These are phyloP conservation scores for Stylosanthes scabra DNA, from an alignment of 331 rosid genomes.

Conservation along the genomic window DNA sequence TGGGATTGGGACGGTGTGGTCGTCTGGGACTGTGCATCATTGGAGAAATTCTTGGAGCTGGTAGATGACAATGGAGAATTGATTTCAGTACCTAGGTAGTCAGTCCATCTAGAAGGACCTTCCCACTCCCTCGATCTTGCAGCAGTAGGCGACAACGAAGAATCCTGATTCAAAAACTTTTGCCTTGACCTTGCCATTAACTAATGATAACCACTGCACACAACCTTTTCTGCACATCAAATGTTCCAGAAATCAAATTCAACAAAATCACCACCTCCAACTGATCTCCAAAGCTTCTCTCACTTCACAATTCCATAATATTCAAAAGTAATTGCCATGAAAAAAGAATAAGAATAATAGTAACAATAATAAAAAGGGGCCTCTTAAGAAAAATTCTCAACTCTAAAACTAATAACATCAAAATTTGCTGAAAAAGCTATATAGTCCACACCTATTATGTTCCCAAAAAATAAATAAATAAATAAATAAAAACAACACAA, in stretches of 20 bases:
- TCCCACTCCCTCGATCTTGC: conserved; percentile 82
- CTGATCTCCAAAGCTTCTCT: conserved; percentile 20
- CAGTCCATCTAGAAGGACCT: conserved; percentile 94
- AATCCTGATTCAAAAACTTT: conserved; percentile 70
- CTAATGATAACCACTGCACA: conserved; percentile 33
- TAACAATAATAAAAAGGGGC: background rate
- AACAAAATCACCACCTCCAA: conserved; percentile 11
- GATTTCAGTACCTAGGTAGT: conserved; percentile 77
- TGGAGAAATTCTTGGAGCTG: conserved; percentile 65
- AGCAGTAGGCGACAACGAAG: conserved; percentile 74
- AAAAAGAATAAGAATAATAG: too few species aligned
- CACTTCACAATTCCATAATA: conserved; percentile 12
- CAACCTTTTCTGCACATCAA: conserved; percentile 52
- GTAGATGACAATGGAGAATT: conserved; percentile 66
- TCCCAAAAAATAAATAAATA: background rate
- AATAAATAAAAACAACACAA: background rate
- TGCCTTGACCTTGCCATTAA: conserved; percentile 81
- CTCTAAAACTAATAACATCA: conserved; percentile 28
- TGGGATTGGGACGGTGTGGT: conserved; percentile 68
- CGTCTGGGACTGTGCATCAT: conserved; percentile 72
- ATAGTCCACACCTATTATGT: background rate
- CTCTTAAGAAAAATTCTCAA: conserved; percentile 23
- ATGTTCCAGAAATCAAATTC: conserved; percentile 37
- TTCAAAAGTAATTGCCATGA: conserved; percentile 1
- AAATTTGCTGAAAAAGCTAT: background rate